phyloP scores from a whole-genome alignment of 2,329 filamentous ascomycete species.

The Chalaropsis ovoidea region DNA sequence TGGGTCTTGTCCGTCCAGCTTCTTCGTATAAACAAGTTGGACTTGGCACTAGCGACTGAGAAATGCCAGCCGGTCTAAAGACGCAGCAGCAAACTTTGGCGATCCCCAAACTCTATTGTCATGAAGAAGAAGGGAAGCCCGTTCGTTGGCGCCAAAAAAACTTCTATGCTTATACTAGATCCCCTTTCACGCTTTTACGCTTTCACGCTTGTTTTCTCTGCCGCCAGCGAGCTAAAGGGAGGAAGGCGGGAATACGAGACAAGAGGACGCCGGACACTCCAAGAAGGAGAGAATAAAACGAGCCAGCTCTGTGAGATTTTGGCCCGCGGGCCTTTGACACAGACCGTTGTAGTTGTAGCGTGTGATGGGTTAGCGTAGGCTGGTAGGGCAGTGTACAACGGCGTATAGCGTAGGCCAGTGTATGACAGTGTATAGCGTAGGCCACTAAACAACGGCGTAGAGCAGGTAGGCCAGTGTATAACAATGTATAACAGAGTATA shows the following conservation, averaged over 20 bases:
- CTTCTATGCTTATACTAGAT: not conserved
- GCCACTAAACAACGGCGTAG: no score
- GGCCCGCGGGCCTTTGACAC: not conserved
- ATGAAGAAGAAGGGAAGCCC: not conserved
- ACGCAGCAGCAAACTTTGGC: no score
- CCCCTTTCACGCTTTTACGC: not conserved
- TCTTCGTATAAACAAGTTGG: not conserved
- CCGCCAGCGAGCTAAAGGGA: not conserved
- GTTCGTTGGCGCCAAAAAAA: not conserved
- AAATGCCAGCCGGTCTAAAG: not conserved
- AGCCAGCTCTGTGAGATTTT: not conserved
- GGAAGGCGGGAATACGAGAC: constrained; percentile 10
- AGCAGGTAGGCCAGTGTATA: no score
- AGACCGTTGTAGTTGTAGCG: not conserved
- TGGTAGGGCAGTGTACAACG: no score
- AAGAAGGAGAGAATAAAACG: no score
- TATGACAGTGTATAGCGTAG: not conserved
- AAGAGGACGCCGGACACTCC: not conserved
- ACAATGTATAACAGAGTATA: no score
- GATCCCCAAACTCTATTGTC: not conserved
- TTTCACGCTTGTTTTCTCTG: not conserved
- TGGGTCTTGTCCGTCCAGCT: not conserved
- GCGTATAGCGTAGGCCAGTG: no score
- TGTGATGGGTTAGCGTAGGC: no score
- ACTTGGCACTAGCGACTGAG: not conserved